Evolutionary conservation across 1,284 basidiomycete species (phyloP), one percentile per base, ranked within the genome.

Genomic region (Schizopora paradoxa): DNA sequence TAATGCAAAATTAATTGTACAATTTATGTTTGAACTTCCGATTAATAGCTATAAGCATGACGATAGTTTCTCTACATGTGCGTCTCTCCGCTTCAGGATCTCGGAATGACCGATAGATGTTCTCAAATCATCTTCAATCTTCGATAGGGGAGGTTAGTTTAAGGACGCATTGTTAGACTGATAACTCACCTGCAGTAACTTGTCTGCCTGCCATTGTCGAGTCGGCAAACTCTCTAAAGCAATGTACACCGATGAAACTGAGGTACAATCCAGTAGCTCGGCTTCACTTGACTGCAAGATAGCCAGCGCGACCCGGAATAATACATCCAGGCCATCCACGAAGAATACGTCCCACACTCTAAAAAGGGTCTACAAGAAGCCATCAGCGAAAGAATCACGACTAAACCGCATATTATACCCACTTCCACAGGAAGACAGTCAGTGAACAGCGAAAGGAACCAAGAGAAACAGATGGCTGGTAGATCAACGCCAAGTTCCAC

Each of bases 401-500:
- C n/a, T n/a, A 27, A 44, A 37, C 6, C n/a, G 38, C 21, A 19
- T 34, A 3, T 31, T 18, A 6, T 11, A 63, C 75, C 49, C 53
- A 91, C 90, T 77, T 96, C 94, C 19, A 97, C 90, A 3, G 95
- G 95, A 3, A 98, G 69, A 63, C 93, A 96, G 58, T 97, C 93
- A 0, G 95, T 97, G 60, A 97, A 99, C 14, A 99, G 70, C 4
- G 91, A 94, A 29, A 99, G 70, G 68, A 98, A 97, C 95, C 95
- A 99, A 2, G 93, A 94, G 67, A 98, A 98, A 48, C 91, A 97
- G 47, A 98, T 91, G 0, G 93, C 93, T 1, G 87, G 84, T 4
- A 99, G 73, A 60, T 99, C 94, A 2, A 98, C 84, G 2, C 85
- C 88, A 0, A 97, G 76, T 13, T 82, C 75, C 3, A 71, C 73